A percentile compares a stretch with the other conserved stretches of the same genome.
Conservation (phyloP, 768 basidiomycete species). For the Psilocybe cubensis region DNA sequence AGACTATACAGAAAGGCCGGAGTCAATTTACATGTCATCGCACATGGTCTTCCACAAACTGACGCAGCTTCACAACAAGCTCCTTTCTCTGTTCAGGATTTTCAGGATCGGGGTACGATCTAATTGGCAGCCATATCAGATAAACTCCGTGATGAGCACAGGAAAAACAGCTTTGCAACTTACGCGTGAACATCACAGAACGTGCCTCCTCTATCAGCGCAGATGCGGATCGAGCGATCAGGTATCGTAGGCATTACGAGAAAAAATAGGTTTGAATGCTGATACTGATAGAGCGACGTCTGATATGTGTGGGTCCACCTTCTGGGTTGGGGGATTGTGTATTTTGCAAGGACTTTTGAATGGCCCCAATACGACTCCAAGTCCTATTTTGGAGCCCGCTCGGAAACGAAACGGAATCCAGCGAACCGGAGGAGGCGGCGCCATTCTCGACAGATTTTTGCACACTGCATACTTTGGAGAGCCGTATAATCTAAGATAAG, state of each 20-base stretch:
- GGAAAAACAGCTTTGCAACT: conserved; percentile 27
- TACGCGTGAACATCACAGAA: conserved; percentile 91
- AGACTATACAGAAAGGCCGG: conserved; percentile 52
- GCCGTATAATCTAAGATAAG: neutral
- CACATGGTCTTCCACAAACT: conserved; percentile 27
- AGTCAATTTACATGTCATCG: neutral
- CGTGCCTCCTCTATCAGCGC: conserved; percentile 89
- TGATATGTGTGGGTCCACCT: conserved; percentile 11
- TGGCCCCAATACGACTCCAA: neutral
- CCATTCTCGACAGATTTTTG: neutral
- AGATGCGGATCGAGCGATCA: conserved; percentile 81
- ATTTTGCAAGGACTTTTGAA: neutral
- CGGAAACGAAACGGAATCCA: conserved; percentile 15
- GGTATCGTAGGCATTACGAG: conserved; percentile 43
- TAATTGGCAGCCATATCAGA: conserved; percentile 24
- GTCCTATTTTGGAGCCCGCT: conserved; percentile 13
- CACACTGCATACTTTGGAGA: neutral
- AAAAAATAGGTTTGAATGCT: neutral
- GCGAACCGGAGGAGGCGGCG: neutral
- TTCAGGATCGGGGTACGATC: conserved; percentile 77
- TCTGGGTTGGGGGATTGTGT: conserved; percentile 5
- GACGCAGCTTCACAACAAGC: conserved; percentile 88
- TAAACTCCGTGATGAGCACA: neutral
- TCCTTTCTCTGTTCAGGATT: conserved; percentile 66
- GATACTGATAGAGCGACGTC: neutral